Base-by-base conservation (phyloP, 352 stramenopile genomes). In the Globisporangium sylvaticum region DNA sequence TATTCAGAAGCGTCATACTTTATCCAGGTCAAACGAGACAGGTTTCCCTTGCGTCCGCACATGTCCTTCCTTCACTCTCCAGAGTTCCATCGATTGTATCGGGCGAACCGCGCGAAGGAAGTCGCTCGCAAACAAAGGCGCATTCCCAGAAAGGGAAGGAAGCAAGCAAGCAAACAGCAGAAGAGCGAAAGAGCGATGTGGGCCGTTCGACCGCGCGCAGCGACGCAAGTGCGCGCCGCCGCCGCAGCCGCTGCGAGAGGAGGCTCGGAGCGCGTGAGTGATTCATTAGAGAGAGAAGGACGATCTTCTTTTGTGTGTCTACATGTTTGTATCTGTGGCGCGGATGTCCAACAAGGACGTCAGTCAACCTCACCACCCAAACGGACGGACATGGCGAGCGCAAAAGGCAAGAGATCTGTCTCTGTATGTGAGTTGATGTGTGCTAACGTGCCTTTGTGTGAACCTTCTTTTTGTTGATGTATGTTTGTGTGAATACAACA, bases 181-280 rank as follows among this genome's bases (percentile, higher is more conserved):
- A 15, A 22, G 18, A 27, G 27, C 25, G 2, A 5, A 29, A 59
- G 22, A 7, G 24, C 14, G 18, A 89, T 87, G 80, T 65, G 84
- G 58, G 70, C 84, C 62, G 60, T 88, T 64, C 72, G 69, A 58
- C 80, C 76, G 42, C 74, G 67, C 64, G 46, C 78, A 58, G 67
- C 69, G 63, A 65, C 83, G 59, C 69, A 83, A 46, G 71, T 72
- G 70, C 75, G 69, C 69, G 42, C 68, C 37, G 68, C 67, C 50
- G 52, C 55, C 27, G 68, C 69, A 32, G 67, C 68, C 50, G 39
- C 56, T 34, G 69, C 58, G 25, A 63, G 61, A 60, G 29, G 61
- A 60, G 29, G 74, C 25, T 54, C 27, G 48, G 25, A 48, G 15
- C 37, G 24, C n/a, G 59, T 65, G 31, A 65, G 59, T 65, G 20